Evolutionary conservation across 1,284 basidiomycete species (phyloP).

Genomic region (Pascua sp.): DNA sequence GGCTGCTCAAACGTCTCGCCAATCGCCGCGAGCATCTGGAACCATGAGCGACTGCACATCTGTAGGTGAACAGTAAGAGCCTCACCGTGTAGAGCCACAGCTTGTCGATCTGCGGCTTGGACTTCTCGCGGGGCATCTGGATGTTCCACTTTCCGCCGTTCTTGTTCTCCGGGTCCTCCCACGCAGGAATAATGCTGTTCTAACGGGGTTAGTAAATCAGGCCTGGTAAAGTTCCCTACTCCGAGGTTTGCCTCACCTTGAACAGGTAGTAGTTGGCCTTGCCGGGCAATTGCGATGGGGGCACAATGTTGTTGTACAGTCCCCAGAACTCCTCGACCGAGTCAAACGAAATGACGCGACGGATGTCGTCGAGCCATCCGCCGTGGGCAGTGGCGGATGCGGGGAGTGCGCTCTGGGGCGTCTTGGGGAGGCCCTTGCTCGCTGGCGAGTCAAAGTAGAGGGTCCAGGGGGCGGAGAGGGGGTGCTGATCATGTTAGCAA

Average conservation of each 20-base stretch:
- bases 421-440: constrained; percentile 81
- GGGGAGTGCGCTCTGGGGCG: constrained; percentile 61
- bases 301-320: constrained; percentile 97
- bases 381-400: constrained; percentile 62
- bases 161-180: constrained; percentile 95
- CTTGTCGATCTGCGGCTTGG: constrained; percentile 75
- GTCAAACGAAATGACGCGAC: constrained; percentile 86
- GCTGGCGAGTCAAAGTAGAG: constrained; percentile 93
- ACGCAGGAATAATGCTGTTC: constrained; percentile 92
- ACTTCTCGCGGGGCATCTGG: constrained; percentile 94
- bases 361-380: constrained; percentile 97
- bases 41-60: neutral
- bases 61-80: neutral
- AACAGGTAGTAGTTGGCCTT: constrained; percentile 99
- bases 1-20: constrained; percentile 93
- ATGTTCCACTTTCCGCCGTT: constrained; percentile 98
- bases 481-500: constrained; percentile 59
- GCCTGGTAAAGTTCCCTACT: no score
- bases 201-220: constrained; percentile 38
- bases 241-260: constrained; percentile 66
- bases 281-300: constrained; percentile 87
- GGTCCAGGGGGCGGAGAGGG: constrained; percentile 89
- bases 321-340: constrained; percentile 98
- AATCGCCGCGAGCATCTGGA: constrained; percentile 91
- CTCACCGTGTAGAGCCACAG: constrained; percentile 96